Conservation (phyloP, 2,329 filamentous ascomycete genomes). For the Pyricularia grisea region DNA sequence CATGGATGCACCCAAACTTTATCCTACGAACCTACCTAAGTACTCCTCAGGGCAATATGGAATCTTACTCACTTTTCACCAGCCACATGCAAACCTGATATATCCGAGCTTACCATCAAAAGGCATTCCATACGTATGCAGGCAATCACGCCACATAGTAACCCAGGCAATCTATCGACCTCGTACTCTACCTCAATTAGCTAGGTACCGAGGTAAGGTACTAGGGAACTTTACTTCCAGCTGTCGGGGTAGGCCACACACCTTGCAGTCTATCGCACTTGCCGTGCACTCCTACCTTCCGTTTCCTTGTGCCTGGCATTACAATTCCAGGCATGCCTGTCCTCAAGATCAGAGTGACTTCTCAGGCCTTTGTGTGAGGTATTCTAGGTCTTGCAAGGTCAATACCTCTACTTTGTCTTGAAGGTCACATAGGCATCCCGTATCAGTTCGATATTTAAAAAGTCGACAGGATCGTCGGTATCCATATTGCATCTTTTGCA, state of each 20-base stretch:
- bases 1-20: too few relatives aligned
- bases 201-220: too few relatives aligned
- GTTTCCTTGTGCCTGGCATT: too few relatives aligned
- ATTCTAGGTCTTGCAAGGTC: background rate
- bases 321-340: too few relatives aligned
- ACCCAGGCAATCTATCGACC: background rate
- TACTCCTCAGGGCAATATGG: background rate
- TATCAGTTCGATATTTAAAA: background rate
- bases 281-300: too few relatives aligned
- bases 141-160: background rate
- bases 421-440: background rate
- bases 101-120: too few relatives aligned
- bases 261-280: background rate
- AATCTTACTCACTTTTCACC: background rate
- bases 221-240: background rate
- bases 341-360: background rate
- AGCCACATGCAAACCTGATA: too few relatives aligned
- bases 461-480: background rate
- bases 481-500: background rate
- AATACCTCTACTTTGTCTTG: background rate
- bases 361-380: background rate
- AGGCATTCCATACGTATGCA: too few relatives aligned
- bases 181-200: too few relatives aligned
- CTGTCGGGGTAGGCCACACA: background rate
- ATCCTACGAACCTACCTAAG: too few relatives aligned